Evolutionary conservation across 495 filamentous ascomycete genomes (phyloP), one percentile per base, ranked within the genome.

Genomic region (Penicillium soppii): DNA sequence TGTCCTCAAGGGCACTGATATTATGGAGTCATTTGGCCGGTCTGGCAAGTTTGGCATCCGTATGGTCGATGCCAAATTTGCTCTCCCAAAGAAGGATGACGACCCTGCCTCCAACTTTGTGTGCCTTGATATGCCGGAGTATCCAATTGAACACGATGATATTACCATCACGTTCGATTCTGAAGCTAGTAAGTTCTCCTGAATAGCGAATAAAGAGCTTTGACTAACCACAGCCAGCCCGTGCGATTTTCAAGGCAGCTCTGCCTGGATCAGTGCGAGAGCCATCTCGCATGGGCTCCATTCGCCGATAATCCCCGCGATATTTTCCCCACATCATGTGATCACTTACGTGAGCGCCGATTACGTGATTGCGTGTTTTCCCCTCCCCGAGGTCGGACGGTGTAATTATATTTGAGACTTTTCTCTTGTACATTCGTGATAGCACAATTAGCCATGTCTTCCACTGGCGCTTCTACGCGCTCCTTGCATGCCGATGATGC

Each of bases 61-160:
- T 48, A 82, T 96, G 54, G 86, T 88, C 22, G 91, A 96, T 63
- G 90, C 89, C 49, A 96, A 96, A 67, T 95, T 96, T 58, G 85
- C 89, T 8, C 71, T 96, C 27, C 90, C 90, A 3, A 84, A 76
- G 69, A 71, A 67, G 10, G 76, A 79, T 36, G 77, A 75, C 6
- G 83, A 84, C 21, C 71, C 77, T 13, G 76, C 81, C 20, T 79
- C 81, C 43, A 76, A 79, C 19, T 95, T 92, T 70, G 74, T 94
- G 17, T 91, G 86, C 62, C 68, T 95, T 49, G 91, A 96, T 63
- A 76, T 88, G 76, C 86, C 88, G 4, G 91, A 95, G 46, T 91
- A 92, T 70, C 87, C 90, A 1, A 85, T 87, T 16, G 90, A 95
- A 70, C 89, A 95, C 66, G 91, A 95, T 68, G 91, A 96, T 71